phyloP scores from a whole-genome alignment of 1,139 yeast genomes.

The Sporopachydermia cereana region DNA sequence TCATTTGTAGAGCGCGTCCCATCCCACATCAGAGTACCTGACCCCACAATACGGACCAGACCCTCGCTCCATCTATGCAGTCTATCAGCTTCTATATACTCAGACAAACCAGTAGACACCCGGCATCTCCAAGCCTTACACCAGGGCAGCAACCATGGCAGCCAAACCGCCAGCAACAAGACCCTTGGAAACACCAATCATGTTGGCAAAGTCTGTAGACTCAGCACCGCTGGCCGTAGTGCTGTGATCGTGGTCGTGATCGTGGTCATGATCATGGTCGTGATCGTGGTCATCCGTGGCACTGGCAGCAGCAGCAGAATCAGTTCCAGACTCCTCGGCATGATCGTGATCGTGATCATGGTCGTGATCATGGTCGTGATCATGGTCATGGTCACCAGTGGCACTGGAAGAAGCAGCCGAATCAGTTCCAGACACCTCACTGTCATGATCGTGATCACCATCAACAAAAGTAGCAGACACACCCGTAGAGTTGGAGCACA shows the following conservation, averaged over 20 bases:
- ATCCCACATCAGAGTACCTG: too few species aligned
- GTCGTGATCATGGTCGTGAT: constrained; percentile 7
- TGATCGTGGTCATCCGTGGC: too few species aligned
- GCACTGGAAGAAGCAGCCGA: constrained; percentile 6
- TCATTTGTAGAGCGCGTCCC: too few species aligned
- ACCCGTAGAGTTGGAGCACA: constrained; percentile 15
- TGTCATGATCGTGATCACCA: constrained; percentile 3
- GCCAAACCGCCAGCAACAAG: neutral
- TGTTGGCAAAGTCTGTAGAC: constrained; percentile 5
- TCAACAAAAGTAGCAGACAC: constrained; percentile 11
- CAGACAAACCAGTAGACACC: too few species aligned
- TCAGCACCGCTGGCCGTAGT: too few species aligned
- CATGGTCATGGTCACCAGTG: neutral
- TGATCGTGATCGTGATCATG: neutral
- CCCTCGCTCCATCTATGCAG: too few species aligned
- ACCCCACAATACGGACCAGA: too few species aligned
- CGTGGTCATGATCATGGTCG: too few species aligned
- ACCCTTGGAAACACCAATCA: neutral
- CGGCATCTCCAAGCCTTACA: too few species aligned
- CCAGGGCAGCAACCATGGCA: neutral
- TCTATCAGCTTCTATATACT: too few species aligned
- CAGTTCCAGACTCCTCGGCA: constrained; percentile 7
- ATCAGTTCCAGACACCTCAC: neutral
- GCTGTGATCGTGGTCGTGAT: too few species aligned
- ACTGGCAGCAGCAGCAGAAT: neutral